A percentile compares a stretch with the other conserved stretches of the same genome.
These are phyloP conservation scores for Pneumocystis canis DNA, from an alignment of 1,139 yeast genomes.

Conservation along the genomic window DNA sequence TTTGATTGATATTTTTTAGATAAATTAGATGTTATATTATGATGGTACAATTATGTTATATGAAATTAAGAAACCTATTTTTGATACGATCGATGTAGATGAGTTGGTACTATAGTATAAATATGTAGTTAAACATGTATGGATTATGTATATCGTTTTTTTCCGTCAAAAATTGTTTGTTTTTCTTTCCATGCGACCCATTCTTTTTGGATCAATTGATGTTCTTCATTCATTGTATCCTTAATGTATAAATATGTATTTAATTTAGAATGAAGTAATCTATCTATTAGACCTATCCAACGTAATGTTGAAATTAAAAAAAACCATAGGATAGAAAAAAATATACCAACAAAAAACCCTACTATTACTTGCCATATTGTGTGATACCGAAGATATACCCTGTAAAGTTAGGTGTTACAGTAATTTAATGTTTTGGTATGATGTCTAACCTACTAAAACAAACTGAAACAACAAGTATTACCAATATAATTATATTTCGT, in stretches of 20 bases:
- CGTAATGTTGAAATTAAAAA: conserved; percentile 30
- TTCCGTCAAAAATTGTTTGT: background rate
- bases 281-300: background rate
- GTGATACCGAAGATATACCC: conserved; percentile 72
- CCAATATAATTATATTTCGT: background rate
- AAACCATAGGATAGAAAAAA: conserved; percentile 44
- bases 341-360: conserved; percentile 51
- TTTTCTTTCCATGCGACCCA: background rate
- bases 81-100: background rate
- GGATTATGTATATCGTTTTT: background rate
- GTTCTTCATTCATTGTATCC: background rate
- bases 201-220: background rate
- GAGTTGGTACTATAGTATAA: background rate
- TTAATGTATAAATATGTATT: background rate
- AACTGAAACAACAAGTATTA: conserved; percentile 11
- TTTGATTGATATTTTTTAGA: background rate
- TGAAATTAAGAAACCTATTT: background rate
- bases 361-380: conserved; percentile 55
- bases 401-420: conserved; percentile 13
- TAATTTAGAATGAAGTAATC: background rate
- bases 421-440: background rate
- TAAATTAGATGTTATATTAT: background rate
- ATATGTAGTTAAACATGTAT: background rate
- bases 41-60: background rate
- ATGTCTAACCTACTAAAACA: background rate